Evolutionary conservation across 805 yeast genomes (phyloP), one percentile per base, ranked within the genome.

Genomic region (Saccharomycopsis schoenii): DNA sequence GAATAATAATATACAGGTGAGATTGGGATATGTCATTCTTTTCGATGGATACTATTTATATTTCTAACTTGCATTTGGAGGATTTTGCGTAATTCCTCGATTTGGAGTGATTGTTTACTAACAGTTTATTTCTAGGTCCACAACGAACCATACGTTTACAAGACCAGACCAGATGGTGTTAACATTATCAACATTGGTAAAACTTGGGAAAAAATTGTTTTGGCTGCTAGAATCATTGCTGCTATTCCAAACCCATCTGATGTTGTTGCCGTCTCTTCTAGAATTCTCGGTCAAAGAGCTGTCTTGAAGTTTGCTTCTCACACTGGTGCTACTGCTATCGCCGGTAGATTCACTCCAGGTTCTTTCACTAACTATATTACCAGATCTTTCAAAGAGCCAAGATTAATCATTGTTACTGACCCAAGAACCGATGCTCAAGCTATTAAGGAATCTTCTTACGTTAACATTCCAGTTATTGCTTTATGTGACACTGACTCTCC

Each of bases 331-430:
- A 93, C 98, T 72, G 92, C 99, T 78, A 93, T 94, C 83, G 99
- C 99, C 73, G 99, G 99, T 83, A 91, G 99, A 85, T 94, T 94
- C 89, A 94, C 99, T 74, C 99, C 99, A 82, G 99, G 99, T 89
- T 86, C 88, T 84, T 94, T 94, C 94, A 94, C 99, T 79, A 94
- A 94, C 85, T 94, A 94, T 85, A 94, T 93, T 85, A 94, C 99
- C 81, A 93, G 97, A 83, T 90, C 97, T 73, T 94, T 94, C 97
- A 94, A 93, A 84, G 99, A 94, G 85, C 99, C 99, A 86, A 90
- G 99, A 84, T 87, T 94, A 78, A 91, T 94, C 78, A 83, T 94
- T 73, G 99, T 94, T 76, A 93, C 98, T 75, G 99, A 94, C 83
- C 99, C 99, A 84, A 93, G 98, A 88, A 93, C 98, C 72, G 99